These are phyloP conservation scores for Rutidosis leptorrhynchoides DNA, from an alignment of 129 eudicot species.

Conservation along the genomic window DNA sequence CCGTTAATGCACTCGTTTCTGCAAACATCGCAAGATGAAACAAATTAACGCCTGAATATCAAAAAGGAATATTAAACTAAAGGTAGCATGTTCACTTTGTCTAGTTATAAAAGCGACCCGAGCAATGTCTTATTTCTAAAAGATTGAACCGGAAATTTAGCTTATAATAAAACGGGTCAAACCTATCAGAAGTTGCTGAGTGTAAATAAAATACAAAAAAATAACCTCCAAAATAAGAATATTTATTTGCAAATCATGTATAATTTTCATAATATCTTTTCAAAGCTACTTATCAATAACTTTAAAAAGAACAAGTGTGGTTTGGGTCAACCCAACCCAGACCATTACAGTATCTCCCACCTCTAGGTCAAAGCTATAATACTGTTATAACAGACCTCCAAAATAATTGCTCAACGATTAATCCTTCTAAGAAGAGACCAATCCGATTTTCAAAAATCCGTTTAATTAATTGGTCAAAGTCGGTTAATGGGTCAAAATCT, in stretches of 20 bases:
- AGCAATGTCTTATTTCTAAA: background rate
- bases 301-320: too few species aligned
- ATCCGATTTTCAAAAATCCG: too few species aligned
- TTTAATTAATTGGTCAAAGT: too few species aligned
- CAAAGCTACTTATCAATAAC: background rate
- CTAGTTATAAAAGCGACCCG: background rate
- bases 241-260: background rate
- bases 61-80: background rate
- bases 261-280: background rate
- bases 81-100: background rate
- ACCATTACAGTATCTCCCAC: background rate
- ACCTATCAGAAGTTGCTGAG: background rate
- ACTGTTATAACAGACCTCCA: too few species aligned
- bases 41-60: background rate
- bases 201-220: background rate
- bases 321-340: background rate
- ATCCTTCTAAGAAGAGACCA: too few species aligned
- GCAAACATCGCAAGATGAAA: constrained; percentile 15
- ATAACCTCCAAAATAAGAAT: background rate
- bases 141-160: background rate
- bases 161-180: background rate
- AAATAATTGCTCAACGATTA: too few species aligned
- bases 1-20: constrained; percentile 15
- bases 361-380: background rate
- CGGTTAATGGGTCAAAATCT: too few species aligned